Evolutionary conservation across 1,139 yeast genomes (phyloP), one percentile per base, ranked within the genome.

Genomic region (Blastobotrys arbuscula): DNA sequence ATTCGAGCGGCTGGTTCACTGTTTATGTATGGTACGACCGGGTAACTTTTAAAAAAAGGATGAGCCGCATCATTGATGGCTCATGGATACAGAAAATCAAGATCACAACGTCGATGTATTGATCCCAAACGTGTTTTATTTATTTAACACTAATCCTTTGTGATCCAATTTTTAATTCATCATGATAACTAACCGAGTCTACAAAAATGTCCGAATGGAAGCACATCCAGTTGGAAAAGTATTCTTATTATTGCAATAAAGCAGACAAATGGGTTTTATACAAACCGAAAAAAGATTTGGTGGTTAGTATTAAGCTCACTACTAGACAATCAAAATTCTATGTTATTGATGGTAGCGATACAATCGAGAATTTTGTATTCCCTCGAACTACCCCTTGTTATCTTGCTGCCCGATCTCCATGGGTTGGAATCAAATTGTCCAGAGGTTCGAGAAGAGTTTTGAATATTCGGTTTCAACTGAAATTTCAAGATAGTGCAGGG

Each of bases 371-470:
- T 21, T n/a, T 36, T 12, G 6, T 6, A 5, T 36, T 36, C 13
- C 39, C 39, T 4, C 7, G 39, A 18, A 19, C 3, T 13, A 21
- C 42, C 8, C 16, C 19, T 5, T n/a, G 33, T 24, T 18, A 40
- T 16, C 10, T 40, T 15, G 20, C 24, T 13, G 43, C 36, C 8
- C 9, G 20, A 19, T 2, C 4, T 5, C 38, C 38, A 4, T 42
- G 44, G 44, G 24, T 42, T 20, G 44, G 44, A 2, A 20, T 42
- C 30, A 42, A 42, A 20, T 5, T 42, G 31, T 3, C 28, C 26
- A 16, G 26, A 37, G 24, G 13, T 15, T 20, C 16, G 2, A 40
- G 10, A 9, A 15, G 19, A 3, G 3, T 12, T 8, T 18, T 34
- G 39, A 24, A 21, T 16, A 13, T 5, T 16, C 23, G 46, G 15